phyloP scores from a whole-genome alignment of 768 basidiomycete species.

The Serendipita vermifera region DNA sequence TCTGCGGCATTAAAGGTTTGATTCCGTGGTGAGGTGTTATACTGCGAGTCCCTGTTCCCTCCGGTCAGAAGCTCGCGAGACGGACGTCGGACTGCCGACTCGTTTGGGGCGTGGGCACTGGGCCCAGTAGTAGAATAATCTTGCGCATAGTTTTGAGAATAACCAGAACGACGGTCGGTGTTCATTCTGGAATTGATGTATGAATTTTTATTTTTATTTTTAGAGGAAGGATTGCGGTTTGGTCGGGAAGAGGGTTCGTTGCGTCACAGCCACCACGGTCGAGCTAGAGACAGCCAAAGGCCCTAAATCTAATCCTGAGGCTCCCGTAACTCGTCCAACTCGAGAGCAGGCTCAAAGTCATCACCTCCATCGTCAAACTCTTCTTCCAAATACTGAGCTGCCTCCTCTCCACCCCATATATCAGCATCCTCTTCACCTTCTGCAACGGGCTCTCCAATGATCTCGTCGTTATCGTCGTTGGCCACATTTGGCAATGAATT shows the following conservation, averaged over 20 bases:
- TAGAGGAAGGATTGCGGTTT: background rate
- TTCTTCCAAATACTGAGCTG: constrained; percentile 11
- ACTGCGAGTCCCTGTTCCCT: constrained; percentile 12
- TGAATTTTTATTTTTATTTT: background rate
- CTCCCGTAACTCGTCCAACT: background rate
- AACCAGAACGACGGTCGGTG: constrained; percentile 7
- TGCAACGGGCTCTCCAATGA: constrained; percentile 13
- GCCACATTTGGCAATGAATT: too few relatives aligned
- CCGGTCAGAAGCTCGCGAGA: background rate
- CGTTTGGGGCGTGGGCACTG: background rate
- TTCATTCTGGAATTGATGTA: background rate
- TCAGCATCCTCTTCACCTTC: constrained; percentile 12
- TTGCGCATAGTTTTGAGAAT: background rate
- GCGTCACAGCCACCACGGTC: too few relatives aligned
- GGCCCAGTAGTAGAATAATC: background rate
- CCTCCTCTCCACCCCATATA: background rate
- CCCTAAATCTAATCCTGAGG: background rate
- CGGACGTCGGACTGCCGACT: background rate
- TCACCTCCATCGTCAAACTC: constrained; percentile 13
- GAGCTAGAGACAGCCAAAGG: background rate
- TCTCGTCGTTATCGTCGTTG: constrained; percentile 15
- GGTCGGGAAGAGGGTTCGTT: background rate
- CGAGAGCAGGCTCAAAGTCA: constrained; percentile 7
- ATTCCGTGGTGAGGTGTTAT: background rate
- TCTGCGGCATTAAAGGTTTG: background rate